Evolutionary conservation across 495 filamentous ascomycete genomes (phyloP).

Genomic region (Lophiostoma macrostomum): DNA sequence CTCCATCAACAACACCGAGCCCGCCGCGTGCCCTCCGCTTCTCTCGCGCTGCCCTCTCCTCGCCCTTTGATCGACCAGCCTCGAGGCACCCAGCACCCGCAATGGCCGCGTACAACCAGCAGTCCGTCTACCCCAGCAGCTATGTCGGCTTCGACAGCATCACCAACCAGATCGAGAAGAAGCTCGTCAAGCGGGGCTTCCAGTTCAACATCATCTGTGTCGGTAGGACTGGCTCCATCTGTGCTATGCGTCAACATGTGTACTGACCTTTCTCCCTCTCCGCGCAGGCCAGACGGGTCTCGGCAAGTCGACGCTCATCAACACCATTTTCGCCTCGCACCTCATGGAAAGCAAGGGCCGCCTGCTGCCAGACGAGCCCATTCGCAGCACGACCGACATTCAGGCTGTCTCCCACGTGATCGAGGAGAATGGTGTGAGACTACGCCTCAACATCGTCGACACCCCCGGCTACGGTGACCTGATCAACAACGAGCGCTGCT

Average conservation of each 20-base stretch:
- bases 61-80: not conserved
- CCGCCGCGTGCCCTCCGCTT: not conserved
- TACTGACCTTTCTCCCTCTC: slow-evolving; percentile 20
- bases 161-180: slow-evolving; percentile 95
- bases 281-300: slow-evolving; percentile 89
- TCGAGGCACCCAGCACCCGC: slow-evolving; percentile 23
- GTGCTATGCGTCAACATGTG: no score
- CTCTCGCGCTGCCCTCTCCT: not conserved
- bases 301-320: slow-evolving; percentile 98
- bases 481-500: slow-evolving; percentile 81
- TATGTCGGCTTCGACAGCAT: slow-evolving; percentile 99
- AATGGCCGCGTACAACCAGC: slow-evolving; percentile 48
- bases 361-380: slow-evolving; percentile 82
- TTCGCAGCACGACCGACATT: slow-evolving; percentile 96
- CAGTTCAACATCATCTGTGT: slow-evolving; percentile 99
- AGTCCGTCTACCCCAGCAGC: slow-evolving; percentile 82
- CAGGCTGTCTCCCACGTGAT: slow-evolving; percentile 97
- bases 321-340: slow-evolving; percentile 99
- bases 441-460: slow-evolving; percentile 76
- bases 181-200: slow-evolving; percentile 98
- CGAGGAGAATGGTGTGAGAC: slow-evolving; percentile 88
- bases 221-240: slow-evolving; percentile 57
- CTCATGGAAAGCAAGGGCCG: slow-evolving; percentile 98
- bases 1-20: not conserved
- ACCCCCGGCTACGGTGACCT: slow-evolving; percentile 78